phyloP scores from a whole-genome alignment of 2,329 filamentous ascomycete genomes.

The Talaromyces albobiverticillius region DNA sequence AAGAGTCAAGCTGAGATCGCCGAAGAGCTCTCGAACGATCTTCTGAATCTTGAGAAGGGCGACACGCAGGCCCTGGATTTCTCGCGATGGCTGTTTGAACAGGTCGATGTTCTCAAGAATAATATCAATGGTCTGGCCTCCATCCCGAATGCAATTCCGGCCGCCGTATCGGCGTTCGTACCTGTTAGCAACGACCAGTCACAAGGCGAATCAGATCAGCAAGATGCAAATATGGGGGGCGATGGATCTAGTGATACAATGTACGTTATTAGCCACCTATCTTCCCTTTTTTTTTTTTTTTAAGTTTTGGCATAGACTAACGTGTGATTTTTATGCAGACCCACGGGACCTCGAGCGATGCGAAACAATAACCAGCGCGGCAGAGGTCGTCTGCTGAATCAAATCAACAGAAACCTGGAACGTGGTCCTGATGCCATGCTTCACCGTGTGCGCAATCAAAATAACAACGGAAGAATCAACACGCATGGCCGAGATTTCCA shows the following conservation, averaged over 20 bases:
- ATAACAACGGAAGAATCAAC: conserved; percentile 76
- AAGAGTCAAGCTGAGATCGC: conserved; percentile 90
- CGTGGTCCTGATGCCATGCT: conserved; percentile 70
- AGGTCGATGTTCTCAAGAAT: conserved; percentile 67
- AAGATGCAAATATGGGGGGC: conserved; percentile 75
- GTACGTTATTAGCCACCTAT: too few species aligned
- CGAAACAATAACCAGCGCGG: conserved; percentile 66
- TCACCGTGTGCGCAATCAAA: conserved; percentile 72
- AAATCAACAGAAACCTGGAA: conserved; percentile 80
- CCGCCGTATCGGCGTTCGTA: conserved; percentile 25
- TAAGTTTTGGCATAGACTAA: conserved; percentile 32
- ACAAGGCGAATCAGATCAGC: conserved; percentile 33
- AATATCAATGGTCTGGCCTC: conserved; percentile 56
- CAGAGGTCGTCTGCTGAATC: conserved; percentile 79
- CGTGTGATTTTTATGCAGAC: conserved; percentile 52
- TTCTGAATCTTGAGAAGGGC: conserved; percentile 77
- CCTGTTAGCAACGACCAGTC: conserved; percentile 29
- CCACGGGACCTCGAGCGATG: conserved; percentile 94
- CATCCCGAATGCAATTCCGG: conserved; percentile 18
- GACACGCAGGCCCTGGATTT: conserved; percentile 82
- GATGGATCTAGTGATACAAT: conserved; percentile 46
- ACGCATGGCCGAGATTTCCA: conserved; percentile 69
- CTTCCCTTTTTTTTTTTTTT: too few species aligned
- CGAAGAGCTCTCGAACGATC: conserved; percentile 79
- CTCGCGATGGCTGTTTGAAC: conserved; percentile 87